Percentiles rank a stretch among this genome's conserved stretches.
phyloP scores from a whole-genome alignment of 169 alveolate genomes.

The Plasmodium gaboni region DNA sequence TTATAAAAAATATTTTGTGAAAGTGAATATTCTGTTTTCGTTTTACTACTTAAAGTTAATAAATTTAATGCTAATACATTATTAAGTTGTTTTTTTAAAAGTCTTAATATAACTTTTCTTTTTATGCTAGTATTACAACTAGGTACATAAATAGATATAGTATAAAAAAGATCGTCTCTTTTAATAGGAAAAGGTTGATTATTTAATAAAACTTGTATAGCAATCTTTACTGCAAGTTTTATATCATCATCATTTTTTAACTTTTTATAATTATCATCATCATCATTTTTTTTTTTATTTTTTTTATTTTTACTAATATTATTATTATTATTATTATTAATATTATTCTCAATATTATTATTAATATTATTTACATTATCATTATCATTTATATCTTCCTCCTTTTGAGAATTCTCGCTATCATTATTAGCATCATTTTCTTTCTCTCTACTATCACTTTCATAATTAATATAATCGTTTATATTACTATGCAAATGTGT shows the following conservation, averaged over 20 bases:
- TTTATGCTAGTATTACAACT: conserved; percentile 29
- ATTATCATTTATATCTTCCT: background rate
- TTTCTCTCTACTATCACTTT: background rate
- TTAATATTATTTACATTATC: background rate
- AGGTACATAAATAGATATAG: conserved; percentile 32
- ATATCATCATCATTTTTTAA: conserved; percentile 28
- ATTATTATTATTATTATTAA: background rate
- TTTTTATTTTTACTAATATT: background rate
- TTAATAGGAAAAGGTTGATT: conserved; percentile 72
- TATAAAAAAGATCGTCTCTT: conserved; percentile 41
- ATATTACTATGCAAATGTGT: conserved; percentile 19
- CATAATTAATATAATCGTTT: background rate
- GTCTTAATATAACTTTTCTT: conserved; percentile 24
- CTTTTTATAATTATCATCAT: conserved; percentile 1
- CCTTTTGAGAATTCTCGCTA: conserved; percentile 1
- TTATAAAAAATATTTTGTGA: conserved; percentile 36
- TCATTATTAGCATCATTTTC: background rate
- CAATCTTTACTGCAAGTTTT: conserved; percentile 45
- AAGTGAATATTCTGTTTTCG: conserved; percentile 60
- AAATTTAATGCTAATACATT: conserved; percentile 53
- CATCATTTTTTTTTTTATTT: conserved; percentile 11
- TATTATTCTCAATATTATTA: background rate
- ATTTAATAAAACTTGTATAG: conserved; percentile 39
- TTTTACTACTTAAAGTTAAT: conserved; percentile 24
- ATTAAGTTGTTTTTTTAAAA: conserved; percentile 26